Evolutionary conservation across 441 rosid genomes (phyloP), one percentile per base, ranked within the genome.

Genomic region (Lepidium campestre): DNA sequence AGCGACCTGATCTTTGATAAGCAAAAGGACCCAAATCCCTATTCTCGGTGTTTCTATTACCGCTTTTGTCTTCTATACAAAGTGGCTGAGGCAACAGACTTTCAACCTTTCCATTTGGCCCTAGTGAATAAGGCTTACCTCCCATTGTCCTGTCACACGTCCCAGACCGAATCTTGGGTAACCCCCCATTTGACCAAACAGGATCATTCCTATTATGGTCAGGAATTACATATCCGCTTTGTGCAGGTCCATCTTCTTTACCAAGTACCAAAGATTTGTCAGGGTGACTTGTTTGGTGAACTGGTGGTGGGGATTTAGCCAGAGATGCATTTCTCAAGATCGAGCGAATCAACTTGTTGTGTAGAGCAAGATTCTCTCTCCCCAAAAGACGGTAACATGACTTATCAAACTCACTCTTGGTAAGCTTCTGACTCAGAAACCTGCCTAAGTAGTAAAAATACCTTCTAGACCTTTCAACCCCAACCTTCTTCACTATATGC

Each of bases 61-160:
- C 67, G 23, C 63, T 25, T 53, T 58, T 25, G 34, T 68, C 73
- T 37, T 68, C 63, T 25, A 63, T 76, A 62, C 74, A 37, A 22
- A 37, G 19, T 7, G 78, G 68, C 53, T 68, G 77, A 54, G 19
- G 58, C 65, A 47, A 23, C 58, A 69, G 48, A 72, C 48, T 56
- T 23, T 56, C 56, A 3, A 52, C 73, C 70, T 62, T 72, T 49
- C 68, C 74, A 14, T 69, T 74, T 53, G 70, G 71, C 55, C 68
- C 75, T 57, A 91, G 83, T 4, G 84, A 73, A 63, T 89, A 83
- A 39, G 90, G 85, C 73, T 84, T 78, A 75, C 87, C 92, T 83
- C 82, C 79, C 56, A 67, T 53, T 81, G 82, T 87, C 73, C 88
- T 75, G 54, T 53, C 62, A 7, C 71, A 54, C 22, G 41, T 36